These are phyloP conservation scores for Ustilago loliicola DNA, from an alignment of 1,284 basidiomycete genomes.

Conservation along the genomic window DNA sequence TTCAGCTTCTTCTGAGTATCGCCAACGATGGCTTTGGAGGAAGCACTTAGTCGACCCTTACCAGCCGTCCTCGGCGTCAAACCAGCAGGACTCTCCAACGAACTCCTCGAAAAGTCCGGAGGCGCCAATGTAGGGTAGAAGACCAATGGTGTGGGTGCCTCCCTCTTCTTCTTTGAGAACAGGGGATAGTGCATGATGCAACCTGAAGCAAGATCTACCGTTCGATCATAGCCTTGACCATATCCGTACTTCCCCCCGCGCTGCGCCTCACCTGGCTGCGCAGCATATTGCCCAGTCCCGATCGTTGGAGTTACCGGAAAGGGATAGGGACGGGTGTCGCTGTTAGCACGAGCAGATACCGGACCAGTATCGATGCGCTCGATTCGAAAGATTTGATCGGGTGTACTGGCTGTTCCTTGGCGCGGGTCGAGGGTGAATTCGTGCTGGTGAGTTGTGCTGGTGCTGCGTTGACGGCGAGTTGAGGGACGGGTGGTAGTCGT, in stretches of 20 bases:
- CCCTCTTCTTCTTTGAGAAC: conserved; percentile 17
- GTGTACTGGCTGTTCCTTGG: conserved; percentile 8
- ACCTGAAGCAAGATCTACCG: conserved; percentile 26
- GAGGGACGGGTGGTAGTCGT: not conserved
- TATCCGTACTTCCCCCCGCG: conserved; percentile 13
- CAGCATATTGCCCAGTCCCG: too few species aligned
- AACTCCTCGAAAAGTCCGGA: conserved; percentile 26
- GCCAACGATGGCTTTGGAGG: not conserved
- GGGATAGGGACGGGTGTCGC: conserved; percentile 11
- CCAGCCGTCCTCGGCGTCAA: conserved; percentile 15
- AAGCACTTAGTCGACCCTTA: conserved; percentile 9
- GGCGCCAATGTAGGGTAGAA: conserved; percentile 21
- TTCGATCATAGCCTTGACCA: conserved; percentile 7
- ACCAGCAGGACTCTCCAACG: not conserved
- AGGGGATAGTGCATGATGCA: conserved; percentile 41
- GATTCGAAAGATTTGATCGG: conserved; percentile 15
- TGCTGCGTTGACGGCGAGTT: not conserved
- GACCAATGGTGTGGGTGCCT: not conserved
- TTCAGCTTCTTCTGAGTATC: not conserved
- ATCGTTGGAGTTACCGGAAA: not conserved
- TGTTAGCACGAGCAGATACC: not conserved
- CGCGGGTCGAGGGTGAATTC: not conserved
- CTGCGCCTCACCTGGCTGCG: not conserved
- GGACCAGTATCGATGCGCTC: not conserved
- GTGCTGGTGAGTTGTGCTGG: not conserved